Base-by-base conservation (phyloP, 1,284 basidiomycete species). In the Farysia itapuensis region DNA sequence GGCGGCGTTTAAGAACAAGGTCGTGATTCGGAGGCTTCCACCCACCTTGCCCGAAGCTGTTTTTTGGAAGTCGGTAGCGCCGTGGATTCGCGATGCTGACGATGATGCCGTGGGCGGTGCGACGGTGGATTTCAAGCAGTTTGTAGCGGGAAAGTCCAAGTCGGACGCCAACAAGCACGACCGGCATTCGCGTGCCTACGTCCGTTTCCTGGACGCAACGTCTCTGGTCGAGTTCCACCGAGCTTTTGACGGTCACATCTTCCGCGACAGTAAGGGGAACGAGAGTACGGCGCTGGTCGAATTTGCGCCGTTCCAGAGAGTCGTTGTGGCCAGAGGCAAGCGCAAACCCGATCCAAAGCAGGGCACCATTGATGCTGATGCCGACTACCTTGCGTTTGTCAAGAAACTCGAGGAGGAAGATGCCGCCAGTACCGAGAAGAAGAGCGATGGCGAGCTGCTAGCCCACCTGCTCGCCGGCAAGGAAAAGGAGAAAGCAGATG, bases 181-280 rank as follows among this genome's bases (percentile, higher is more conserved):
- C 35, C 45, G 50, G 31, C 50, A 51, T 30, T 92, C 92, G 22
- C 84, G 93, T 21, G 94, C 94, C 11, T 97, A 97, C 75, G 86
- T 96, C 45, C 85, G 87, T 4, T 96, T 97, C 83, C 86, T 84
- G 78, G 82, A 80, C 21, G 83, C 86, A 29, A 86, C 88, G 13
- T 79, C 81, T 4, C 79, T 97, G 9, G 82, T 87, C 5, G 77
- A 78, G 2, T 97, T 98, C 68, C 88, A 89, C 70, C 81, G 82
- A 18, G 89, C 83, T 18, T 98, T 91, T 68, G 90, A 96, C 70
- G 93, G 92, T 0, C 93, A 97, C 80, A 48, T 89, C 24, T 97
- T 94, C 74, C 82, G 87, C 54, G 90, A 96, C 77, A 92, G 92
- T 80, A 82, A 88, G 60, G 93, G 93, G 9, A 87, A 86, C 67